A percentile compares a stretch with the other conserved stretches of the same genome.
Conservation (phyloP, 441 rosid species). For the Theobroma grandiflorum region DNA sequence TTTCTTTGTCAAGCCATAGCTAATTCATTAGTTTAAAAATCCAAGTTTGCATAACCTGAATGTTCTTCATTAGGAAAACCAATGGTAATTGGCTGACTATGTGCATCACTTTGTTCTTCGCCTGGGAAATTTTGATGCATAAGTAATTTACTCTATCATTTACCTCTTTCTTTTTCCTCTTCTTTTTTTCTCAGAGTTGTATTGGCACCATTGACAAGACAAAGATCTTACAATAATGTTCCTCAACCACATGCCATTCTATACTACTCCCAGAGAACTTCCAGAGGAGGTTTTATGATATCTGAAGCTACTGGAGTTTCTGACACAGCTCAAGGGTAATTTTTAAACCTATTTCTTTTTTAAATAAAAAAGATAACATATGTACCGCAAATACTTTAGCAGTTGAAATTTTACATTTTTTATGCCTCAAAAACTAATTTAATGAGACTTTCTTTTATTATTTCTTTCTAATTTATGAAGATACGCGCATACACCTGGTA, state of each 20-base stretch:
- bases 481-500: conserved; percentile 50
- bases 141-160: not conserved
- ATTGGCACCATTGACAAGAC: conserved; percentile 64
- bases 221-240: conserved; percentile 52
- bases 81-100: not conserved
- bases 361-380: not conserved
- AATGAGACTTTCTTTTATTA: no score
- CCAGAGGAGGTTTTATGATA: conserved; percentile 57
- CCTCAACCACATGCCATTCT: conserved; percentile 65
- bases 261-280: conserved; percentile 62
- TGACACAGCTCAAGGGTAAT: conserved; percentile 63
- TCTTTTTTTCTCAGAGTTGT: conserved; percentile 44
- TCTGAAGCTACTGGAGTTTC: conserved; percentile 67
- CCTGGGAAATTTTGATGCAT: not conserved
- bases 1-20: no score
- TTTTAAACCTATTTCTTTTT: not conserved
- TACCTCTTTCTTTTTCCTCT: not conserved
- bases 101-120: not conserved
- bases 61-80: not conserved
- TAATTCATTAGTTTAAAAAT: not conserved
- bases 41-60: not conserved
- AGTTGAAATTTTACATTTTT: not conserved
- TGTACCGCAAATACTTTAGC: no score
- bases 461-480: not conserved
- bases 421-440: not conserved